Percentiles rank a stretch among this genome's conserved stretches.
These are phyloP conservation scores for Deinandra increscens DNA, from an alignment of 129 eudicot genomes.

Conservation along the genomic window DNA sequence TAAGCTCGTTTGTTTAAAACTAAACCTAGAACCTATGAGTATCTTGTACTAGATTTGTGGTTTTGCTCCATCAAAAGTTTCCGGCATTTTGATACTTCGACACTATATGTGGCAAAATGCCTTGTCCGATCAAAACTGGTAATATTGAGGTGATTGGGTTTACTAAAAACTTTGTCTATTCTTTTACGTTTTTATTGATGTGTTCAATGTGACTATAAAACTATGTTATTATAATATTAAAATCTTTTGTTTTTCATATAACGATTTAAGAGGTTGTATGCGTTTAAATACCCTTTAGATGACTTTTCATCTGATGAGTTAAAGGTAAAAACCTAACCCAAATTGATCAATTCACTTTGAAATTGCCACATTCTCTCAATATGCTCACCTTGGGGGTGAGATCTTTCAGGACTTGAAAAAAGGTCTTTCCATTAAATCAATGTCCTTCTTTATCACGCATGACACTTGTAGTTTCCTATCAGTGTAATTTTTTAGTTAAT, in stretches of 20 bases:
- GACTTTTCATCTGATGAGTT: background rate
- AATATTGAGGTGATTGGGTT: background rate
- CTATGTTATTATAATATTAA: background rate
- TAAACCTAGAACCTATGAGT: background rate
- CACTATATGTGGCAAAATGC: background rate
- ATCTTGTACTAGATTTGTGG: background rate
- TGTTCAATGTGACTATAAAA: background rate
- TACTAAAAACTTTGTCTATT: background rate
- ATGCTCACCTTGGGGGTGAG: too few relatives aligned
- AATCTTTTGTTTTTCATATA: background rate
- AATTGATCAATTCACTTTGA: background rate
- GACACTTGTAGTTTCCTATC: too few relatives aligned
- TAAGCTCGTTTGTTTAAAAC: background rate
- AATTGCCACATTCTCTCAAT: too few relatives aligned
- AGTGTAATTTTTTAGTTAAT: background rate
- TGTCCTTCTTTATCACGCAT: too few relatives aligned
- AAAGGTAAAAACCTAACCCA: background rate
- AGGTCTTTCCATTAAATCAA: too few relatives aligned
- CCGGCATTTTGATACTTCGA: background rate
- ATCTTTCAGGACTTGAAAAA: too few relatives aligned
- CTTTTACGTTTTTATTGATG: background rate
- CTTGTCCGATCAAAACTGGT: background rate
- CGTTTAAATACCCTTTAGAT: background rate
- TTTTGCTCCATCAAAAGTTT: background rate
- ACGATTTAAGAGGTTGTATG: background rate